Percentiles rank a stretch among this genome's conserved stretches.
phyloP scores from a whole-genome alignment of 208 protist species.

The Acanthamoeba lenticulata region DNA sequence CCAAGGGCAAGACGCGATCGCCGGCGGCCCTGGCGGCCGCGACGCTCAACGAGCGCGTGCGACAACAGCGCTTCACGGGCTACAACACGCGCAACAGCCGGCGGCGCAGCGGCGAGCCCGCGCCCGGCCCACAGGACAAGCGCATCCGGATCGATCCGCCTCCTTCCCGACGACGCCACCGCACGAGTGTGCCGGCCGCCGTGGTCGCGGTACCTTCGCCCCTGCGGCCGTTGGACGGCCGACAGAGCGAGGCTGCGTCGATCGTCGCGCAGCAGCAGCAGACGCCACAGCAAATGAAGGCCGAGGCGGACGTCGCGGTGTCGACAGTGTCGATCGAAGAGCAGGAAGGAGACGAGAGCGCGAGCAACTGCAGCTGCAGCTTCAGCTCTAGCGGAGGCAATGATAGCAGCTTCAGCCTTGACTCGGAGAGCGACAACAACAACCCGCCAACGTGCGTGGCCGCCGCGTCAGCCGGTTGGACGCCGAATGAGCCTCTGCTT shows the following conservation, averaged over 20 bases:
- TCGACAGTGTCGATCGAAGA: background rate
- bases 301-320: background rate
- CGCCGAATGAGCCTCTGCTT: too few relatives aligned
- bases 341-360: background rate
- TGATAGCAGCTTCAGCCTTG: background rate
- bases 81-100: background rate
- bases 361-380: background rate
- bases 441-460: background rate
- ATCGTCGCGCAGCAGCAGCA: background rate
- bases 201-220: too few relatives aligned
- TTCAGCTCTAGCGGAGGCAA: background rate
- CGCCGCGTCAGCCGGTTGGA: too few relatives aligned
- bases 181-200: background rate
- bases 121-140: background rate
- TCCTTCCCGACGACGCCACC: background rate
- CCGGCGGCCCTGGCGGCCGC: background rate
- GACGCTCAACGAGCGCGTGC: background rate
- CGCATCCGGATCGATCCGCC: slow-evolving; percentile 9
- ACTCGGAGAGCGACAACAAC: too few relatives aligned
- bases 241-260: too few relatives aligned
- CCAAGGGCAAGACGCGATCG: background rate
- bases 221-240: too few relatives aligned
- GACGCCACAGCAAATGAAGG: background rate
- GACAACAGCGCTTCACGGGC: background rate
- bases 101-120: background rate